These are phyloP conservation scores for Aspergillus hortae DNA, from an alignment of 2,329 filamentous ascomycete genomes.

Conservation along the genomic window DNA sequence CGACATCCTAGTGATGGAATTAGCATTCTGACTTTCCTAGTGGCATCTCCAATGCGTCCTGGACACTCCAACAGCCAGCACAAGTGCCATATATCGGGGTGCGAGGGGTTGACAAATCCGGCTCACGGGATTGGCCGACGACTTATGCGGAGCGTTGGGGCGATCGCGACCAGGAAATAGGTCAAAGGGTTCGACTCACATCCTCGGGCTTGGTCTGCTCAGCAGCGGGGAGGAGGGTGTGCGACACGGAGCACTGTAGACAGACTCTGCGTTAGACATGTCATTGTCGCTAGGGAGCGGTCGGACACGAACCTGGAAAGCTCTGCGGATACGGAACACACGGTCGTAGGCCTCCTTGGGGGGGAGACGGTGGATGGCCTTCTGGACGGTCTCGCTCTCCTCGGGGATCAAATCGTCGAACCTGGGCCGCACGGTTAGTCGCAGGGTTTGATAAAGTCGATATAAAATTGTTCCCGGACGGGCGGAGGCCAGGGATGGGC, in stretches of 20 bases:
- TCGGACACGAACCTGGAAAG: conserved; percentile 68
- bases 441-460: conserved; percentile 2
- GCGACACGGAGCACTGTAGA: conserved; percentile 60
- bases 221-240: conserved; percentile 60
- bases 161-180: conserved; percentile 10
- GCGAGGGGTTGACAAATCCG: conserved; percentile 31
- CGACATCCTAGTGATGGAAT: conserved; percentile 52
- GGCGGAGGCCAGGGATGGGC: conserved; percentile 8
- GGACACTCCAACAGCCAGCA: neutral
- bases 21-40: neutral
- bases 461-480: conserved; percentile 8
- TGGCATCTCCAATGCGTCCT: neutral
- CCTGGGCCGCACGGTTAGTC: conserved; percentile 47
- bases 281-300: conserved; percentile 5
- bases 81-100: conserved; percentile 3
- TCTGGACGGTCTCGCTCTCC: conserved; percentile 81
- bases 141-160: conserved; percentile 23
- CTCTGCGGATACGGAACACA: conserved; percentile 93
- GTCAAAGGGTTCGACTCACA: conserved; percentile 42
- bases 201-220: conserved; percentile 68
- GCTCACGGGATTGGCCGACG: conserved; percentile 33
- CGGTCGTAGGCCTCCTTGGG: conserved; percentile 93
- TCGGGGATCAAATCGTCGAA: conserved; percentile 93
- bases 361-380: conserved; percentile 84
- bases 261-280: conserved; percentile 18